Percentiles rank a stretch among this genome's conserved stretches.
Evolutionary conservation across 352 stramenopile species (phyloP).

Genomic region (Phytophthora syringae): DNA sequence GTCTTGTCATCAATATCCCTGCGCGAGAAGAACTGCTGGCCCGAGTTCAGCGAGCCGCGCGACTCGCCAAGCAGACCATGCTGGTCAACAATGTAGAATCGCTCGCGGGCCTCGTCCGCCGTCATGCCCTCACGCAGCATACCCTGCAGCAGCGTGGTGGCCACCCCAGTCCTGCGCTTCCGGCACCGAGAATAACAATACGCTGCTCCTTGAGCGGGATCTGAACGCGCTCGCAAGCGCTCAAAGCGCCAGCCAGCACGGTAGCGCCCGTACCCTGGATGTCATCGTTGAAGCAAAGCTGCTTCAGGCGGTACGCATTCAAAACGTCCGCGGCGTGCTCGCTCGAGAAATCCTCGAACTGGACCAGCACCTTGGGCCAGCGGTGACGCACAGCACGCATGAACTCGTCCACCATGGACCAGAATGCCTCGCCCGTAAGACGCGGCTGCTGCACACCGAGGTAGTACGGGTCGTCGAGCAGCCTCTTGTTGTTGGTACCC

Average conservation of each 20-base stretch:
- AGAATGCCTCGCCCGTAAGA: slow-evolving; percentile 92
- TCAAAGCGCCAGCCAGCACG: slow-evolving; percentile 90
- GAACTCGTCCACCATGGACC: slow-evolving; percentile 96
- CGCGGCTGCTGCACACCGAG: slow-evolving; percentile 93
- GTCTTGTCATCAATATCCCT: slow-evolving; percentile 72
- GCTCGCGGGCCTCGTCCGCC: slow-evolving; percentile 70
- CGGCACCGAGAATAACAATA: slow-evolving; percentile 96
- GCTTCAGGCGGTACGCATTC: slow-evolving; percentile 94
- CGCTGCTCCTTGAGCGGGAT: slow-evolving; percentile 92
- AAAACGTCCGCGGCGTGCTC: slow-evolving; percentile 91
- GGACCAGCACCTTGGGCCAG: slow-evolving; percentile 94
- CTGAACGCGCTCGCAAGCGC: slow-evolving; percentile 70
- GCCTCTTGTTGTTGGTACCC: slow-evolving; percentile 95
- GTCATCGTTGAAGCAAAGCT: slow-evolving; percentile 98
- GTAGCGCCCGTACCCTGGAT: slow-evolving; percentile 98
- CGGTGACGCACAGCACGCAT: slow-evolving; percentile 83
- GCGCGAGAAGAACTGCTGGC: slow-evolving; percentile 85
- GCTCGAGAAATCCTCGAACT: slow-evolving; percentile 98
- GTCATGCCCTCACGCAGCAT: slow-evolving; percentile 91
- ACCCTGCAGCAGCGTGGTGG: slow-evolving; percentile 86
- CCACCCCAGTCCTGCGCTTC: slow-evolving; percentile 95
- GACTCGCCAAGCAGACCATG: slow-evolving; percentile 66
- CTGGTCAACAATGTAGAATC: slow-evolving; percentile 86
- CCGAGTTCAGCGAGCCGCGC: slow-evolving; percentile 63
- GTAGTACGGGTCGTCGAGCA: slow-evolving; percentile 96